A percentile compares a stretch with the other conserved stretches of the same genome.
Conservation (phyloP, 805 yeast genomes). For the Lipomyces japonicus region DNA sequence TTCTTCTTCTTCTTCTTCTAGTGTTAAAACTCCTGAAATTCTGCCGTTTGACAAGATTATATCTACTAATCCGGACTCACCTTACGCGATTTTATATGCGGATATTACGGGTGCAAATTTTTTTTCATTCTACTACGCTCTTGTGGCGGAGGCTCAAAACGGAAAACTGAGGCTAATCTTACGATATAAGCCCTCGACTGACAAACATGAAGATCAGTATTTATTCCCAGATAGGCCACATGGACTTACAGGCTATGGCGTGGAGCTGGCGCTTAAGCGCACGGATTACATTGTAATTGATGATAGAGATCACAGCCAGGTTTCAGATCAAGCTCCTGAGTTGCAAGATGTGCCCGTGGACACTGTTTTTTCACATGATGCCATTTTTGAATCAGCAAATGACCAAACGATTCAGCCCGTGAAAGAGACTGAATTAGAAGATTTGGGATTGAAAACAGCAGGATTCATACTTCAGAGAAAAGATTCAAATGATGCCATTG, state of each 20-base stretch:
- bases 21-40: conserved; percentile 29
- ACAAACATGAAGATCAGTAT: conserved; percentile 28
- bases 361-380: conserved; percentile 9
- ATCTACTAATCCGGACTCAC: conserved; percentile 48
- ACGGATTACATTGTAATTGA: conserved; percentile 65
- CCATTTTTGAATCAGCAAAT: conserved; percentile 29
- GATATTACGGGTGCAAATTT: conserved; percentile 52
- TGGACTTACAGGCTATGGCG: conserved; percentile 55
- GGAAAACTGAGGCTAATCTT: conserved; percentile 72
- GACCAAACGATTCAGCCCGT: conserved; percentile 26
- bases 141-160: conserved; percentile 54
- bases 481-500: conserved; percentile 36
- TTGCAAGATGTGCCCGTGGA: not conserved
- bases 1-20: no score
- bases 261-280: conserved; percentile 57
- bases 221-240: conserved; percentile 31
- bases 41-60: conserved; percentile 59
- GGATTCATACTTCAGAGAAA: conserved; percentile 35
- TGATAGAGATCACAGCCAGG: conserved; percentile 44
- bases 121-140: conserved; percentile 52
- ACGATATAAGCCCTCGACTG: conserved; percentile 56
- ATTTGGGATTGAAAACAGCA: conserved; percentile 36
- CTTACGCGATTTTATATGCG: conserved; percentile 65
- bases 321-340: not conserved
- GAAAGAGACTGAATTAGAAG: conserved; percentile 30